A percentile compares a stretch with the other conserved stretches of the same genome.
These are phyloP conservation scores for Nicotiana sylvestris DNA, from an alignment of 257 asterid species.

Conservation along the genomic window DNA sequence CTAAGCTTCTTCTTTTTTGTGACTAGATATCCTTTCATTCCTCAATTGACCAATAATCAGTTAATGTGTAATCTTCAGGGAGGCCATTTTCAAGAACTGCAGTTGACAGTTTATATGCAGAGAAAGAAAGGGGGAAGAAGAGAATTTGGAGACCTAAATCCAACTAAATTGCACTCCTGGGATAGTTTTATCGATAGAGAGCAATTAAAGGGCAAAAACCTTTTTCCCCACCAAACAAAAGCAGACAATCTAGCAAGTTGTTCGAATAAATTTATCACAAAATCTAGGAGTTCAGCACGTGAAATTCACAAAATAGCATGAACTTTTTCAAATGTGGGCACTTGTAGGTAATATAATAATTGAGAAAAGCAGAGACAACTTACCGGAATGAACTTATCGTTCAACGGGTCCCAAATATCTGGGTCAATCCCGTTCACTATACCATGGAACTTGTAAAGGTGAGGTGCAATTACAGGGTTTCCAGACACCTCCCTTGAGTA, in stretches of 20 bases:
- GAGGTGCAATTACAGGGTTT: slow-evolving; percentile 64
- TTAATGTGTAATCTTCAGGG: background rate
- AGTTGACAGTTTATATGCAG: background rate
- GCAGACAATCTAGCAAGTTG: background rate
- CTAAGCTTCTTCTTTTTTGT: background rate
- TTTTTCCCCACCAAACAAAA: background rate
- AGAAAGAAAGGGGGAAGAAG: slow-evolving; percentile 3
- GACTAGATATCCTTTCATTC: background rate
- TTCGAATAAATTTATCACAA: background rate
- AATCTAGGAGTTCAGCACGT: background rate
- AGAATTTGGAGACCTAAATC: background rate
- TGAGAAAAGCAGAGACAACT: slow-evolving; percentile 30
- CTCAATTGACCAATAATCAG: slow-evolving; percentile 2
- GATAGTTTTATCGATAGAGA: background rate
- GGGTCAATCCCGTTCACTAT: slow-evolving; percentile 95
- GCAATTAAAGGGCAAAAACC: background rate
- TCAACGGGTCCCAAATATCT: slow-evolving; percentile 97
- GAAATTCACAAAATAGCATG: background rate
- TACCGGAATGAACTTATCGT: slow-evolving; percentile 86
- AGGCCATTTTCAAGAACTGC: background rate
- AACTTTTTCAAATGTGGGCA: background rate
- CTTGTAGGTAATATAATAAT: background rate
- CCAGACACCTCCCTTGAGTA: slow-evolving; percentile 83
- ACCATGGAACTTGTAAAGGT: slow-evolving; percentile 90
- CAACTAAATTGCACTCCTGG: background rate